A percentile compares a stretch with the other conserved stretches of the same genome.
Conservation (phyloP, 106 monocot species). For the Apostasia shenzhenica region DNA sequence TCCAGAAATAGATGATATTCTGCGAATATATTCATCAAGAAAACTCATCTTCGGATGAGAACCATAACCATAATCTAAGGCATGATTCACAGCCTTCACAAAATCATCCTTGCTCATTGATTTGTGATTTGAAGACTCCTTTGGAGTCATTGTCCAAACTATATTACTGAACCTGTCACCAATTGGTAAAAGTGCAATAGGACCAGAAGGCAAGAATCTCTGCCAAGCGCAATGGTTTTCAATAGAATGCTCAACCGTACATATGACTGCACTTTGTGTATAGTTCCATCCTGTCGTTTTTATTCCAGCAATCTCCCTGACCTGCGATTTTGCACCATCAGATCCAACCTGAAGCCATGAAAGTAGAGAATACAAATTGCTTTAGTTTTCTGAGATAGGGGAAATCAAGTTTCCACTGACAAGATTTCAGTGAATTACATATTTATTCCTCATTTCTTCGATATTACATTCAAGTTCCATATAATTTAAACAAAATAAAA, state of each 20-base stretch:
- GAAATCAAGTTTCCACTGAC: no score
- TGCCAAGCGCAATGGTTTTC: conserved; percentile 95
- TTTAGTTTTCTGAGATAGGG: no score
- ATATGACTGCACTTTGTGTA: conserved; percentile 83
- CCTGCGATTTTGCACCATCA: conserved; percentile 86
- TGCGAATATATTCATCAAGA: conserved; percentile 40
- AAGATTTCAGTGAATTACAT: background rate
- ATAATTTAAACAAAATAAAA: no score
- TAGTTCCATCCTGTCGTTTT: conserved; percentile 83
- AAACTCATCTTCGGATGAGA: conserved; percentile 49
- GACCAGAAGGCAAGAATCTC: conserved; percentile 92
- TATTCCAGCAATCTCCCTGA: conserved; percentile 70
- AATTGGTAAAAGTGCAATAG: conserved; percentile 90
- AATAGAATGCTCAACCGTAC: conserved; percentile 72
- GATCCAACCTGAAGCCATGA: conserved; percentile 73
- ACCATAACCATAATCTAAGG: conserved; percentile 82
- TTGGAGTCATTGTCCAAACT: conserved; percentile 93
- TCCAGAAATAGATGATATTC: conserved; percentile 26
- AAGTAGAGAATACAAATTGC: background rate
- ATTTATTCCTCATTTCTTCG: no score
- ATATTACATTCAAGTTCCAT: no score
- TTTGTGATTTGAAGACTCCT: conserved; percentile 43
- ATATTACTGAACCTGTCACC: conserved; percentile 87
- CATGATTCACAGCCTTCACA: conserved; percentile 70
- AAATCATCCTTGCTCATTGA: conserved; percentile 60